These are phyloP conservation scores for Colletotrichum lupini DNA, from an alignment of 2,329 filamentous ascomycete species.

Conservation along the genomic window DNA sequence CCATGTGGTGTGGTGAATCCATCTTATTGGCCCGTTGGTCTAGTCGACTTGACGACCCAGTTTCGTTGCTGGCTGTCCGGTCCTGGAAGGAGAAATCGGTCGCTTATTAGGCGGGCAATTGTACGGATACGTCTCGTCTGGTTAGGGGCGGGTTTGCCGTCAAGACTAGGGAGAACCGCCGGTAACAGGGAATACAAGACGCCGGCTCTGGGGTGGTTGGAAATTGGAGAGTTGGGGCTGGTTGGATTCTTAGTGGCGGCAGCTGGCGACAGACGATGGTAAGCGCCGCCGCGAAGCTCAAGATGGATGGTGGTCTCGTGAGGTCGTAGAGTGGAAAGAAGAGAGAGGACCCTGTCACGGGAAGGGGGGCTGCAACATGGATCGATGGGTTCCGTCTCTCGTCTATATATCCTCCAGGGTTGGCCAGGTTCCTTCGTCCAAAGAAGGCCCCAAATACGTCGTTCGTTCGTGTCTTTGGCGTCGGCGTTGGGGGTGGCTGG, in stretches of 20 bases:
- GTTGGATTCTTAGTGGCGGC: slow-evolving; percentile 24
- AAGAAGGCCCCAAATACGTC: neutral
- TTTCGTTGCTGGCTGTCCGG: neutral
- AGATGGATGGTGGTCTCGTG: slow-evolving; percentile 32
- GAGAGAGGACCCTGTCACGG: slow-evolving; percentile 6
- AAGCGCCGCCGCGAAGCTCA: slow-evolving; percentile 15
- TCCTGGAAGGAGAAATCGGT: neutral
- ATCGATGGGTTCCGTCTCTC: slow-evolving; percentile 9
- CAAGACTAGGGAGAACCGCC: neutral
- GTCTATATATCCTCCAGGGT: neutral
- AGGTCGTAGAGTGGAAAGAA: slow-evolving; percentile 1
- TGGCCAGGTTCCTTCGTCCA: neutral
- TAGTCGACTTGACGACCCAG: neutral
- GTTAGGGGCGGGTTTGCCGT: neutral
- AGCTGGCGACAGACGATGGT: slow-evolving; percentile 31
- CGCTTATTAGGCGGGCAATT: neutral
- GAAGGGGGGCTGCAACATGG: slow-evolving; percentile 13
- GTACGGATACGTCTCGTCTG: neutral
- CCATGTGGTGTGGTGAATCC: slow-evolving; percentile 48
- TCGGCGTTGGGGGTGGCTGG: slow-evolving; percentile 9
- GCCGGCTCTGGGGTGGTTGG: neutral
- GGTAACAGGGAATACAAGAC: neutral
- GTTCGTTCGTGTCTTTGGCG: neutral
- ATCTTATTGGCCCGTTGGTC: slow-evolving; percentile 44
- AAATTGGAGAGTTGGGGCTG: slow-evolving; percentile 5